Base-by-base conservation (phyloP, 192 early-diverging fungal genomes). In the Funneliformis geosporum region DNA sequence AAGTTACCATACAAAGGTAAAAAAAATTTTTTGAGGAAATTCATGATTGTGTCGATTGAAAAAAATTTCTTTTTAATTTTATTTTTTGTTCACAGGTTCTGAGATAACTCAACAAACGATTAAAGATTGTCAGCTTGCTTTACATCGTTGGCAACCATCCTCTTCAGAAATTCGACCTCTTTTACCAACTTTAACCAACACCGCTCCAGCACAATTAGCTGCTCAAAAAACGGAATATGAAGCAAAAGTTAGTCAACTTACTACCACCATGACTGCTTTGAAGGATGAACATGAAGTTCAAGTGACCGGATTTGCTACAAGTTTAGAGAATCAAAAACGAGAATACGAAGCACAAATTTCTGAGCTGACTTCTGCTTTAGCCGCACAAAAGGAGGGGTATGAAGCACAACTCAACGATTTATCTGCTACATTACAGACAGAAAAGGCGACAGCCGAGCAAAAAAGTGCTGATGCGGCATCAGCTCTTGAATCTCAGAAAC, bases 151-250 rank as follows among this genome's bases (percentile, higher is more conserved):
- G 77, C 77, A 79, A 44, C 67, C 66, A 43, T 40, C 77, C n/a
- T 33, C 40, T 2, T 25, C 43, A 8, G 66, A 70, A 23, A 60
- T 79, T 66, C 40, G 40, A 60, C 40, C 47, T 11, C 46, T 79
- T 60, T 70, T 79, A 60, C 77, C 77, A 21, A 55, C 67, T 12
- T 70, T 79, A 25, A 79, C 77, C 8, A 79, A 79, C 40, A 79
- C 77, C 5, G 77, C 65, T 28, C 67, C 77, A 10, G 68, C 66
- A 59, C 40, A 25, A 23, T 70, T 79, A 59, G 77, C 77, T 8
- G 33, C 77, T 60, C 77, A 79, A 70, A 79, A 79, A 68, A 16
- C 50, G 60, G 77, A 79, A 70, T 79, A 79, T 71, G 77, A 79
- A 70, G 66, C 66, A 42, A 79, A 79, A 70, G 0, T 70, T 5